Conservation (phyloP, 2,329 filamentous ascomycete genomes). For the Aspergillus ochraceoroseus region DNA sequence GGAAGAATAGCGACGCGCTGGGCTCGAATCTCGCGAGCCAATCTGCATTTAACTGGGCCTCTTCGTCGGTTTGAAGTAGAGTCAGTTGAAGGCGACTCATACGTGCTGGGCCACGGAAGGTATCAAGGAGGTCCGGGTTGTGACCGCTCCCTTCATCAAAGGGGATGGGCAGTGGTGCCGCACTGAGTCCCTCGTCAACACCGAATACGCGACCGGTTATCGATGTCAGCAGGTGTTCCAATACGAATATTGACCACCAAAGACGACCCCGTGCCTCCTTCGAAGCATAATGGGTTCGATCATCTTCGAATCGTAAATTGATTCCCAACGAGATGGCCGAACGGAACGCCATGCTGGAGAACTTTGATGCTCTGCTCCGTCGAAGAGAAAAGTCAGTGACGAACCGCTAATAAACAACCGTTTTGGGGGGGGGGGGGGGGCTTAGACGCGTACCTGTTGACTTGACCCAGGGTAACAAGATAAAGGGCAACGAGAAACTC, state of each 20-base stretch:
- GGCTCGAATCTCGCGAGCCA: slow-evolving; percentile 27
- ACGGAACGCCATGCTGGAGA: slow-evolving; percentile 40
- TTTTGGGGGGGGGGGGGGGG: no score
- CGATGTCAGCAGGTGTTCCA: slow-evolving; percentile 41
- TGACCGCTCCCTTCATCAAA: slow-evolving; percentile 33
- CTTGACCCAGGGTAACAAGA: slow-evolving; percentile 37
- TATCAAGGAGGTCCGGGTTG: slow-evolving; percentile 21
- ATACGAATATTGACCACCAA: slow-evolving; percentile 43
- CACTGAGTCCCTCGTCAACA: slow-evolving; percentile 38
- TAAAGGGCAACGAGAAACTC: slow-evolving; percentile 40
- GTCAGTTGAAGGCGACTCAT: slow-evolving; percentile 26
- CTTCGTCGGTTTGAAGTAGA: slow-evolving; percentile 25
- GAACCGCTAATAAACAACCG: no score
- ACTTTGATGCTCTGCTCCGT: slow-evolving; percentile 39
- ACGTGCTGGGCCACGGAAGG: slow-evolving; percentile 23
- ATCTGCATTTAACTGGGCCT: slow-evolving; percentile 8
- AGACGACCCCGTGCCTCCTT: slow-evolving; percentile 41
- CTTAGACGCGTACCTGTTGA: slow-evolving; percentile 37
- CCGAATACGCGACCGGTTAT: slow-evolving; percentile 43
- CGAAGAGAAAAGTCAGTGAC: not conserved
- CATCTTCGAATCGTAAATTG: slow-evolving; percentile 39
- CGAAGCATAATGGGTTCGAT: slow-evolving; percentile 31
- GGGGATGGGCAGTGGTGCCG: slow-evolving; percentile 36
- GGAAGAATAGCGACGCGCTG: slow-evolving; percentile 37
- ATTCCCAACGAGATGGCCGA: slow-evolving; percentile 41